Evolutionary conservation across 495 filamentous ascomycete species (phyloP), one percentile per base, ranked within the genome.

Genomic region (Xylaria nigripes): DNA sequence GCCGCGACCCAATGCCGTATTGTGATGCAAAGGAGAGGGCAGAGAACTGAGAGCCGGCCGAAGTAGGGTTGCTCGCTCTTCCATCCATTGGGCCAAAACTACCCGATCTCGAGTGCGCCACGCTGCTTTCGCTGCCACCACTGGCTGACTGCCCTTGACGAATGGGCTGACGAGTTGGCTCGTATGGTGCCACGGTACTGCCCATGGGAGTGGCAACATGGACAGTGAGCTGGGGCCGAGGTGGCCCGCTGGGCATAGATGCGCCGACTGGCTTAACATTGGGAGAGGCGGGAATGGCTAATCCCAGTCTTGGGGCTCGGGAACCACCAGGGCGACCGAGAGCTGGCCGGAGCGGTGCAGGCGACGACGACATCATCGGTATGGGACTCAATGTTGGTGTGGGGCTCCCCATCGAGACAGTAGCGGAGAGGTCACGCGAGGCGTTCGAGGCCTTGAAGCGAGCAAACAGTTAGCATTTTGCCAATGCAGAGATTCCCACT

Each of bases 161-260:
- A 67, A 62, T 77, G 72, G 65, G 58, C 5, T 61, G 56, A 45
- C 60, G 70, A 48, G 59, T 68, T 58, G 76, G 79, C 55, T 79
- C 81, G 55, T 86, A 81, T 6, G 87, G 84, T 30, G 81, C 80
- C 51, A 77, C 71, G 56, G 75, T 81, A 70, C 80, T 87, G 38
- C 88, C 87, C 84, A 86, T 87, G 13, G 90, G 90, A 12, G 90
- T 95, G 6, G 87, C 86, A 24, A 96, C 76, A 59, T 86, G 84
- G 16, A 96, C 78, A 46, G 81, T 78, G 15, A 90, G 90, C 16
- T 53, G 76, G 64, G 46, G 67, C 40, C 57, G 70, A 58, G 53
- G 56, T 50, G 58, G 63, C 48, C 59, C 58, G 32, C 64, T 65
- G 40, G 56, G 61, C 8, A 71, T 57, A 59, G 65, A 67, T 57